phyloP scores from a whole-genome alignment of 2,329 filamentous ascomycete species.

The Colletotrichum tropicale region DNA sequence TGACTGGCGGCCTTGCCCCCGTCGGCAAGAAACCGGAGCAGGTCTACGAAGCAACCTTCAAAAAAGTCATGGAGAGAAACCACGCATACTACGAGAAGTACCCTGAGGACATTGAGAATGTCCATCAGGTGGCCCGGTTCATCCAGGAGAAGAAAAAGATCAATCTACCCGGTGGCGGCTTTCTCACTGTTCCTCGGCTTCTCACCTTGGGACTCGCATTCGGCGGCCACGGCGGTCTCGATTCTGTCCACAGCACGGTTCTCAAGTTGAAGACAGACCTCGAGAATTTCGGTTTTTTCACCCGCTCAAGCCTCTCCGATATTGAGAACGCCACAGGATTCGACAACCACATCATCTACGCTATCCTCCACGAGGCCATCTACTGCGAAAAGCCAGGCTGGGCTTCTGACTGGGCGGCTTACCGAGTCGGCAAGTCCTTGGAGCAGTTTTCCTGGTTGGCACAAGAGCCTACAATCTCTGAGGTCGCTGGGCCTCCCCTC shows the following conservation, averaged over 20 bases:
- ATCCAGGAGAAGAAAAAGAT: constrained; percentile 62
- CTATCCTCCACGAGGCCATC: constrained; percentile 84
- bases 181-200: constrained; percentile 75
- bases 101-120: constrained; percentile 74
- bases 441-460: constrained; percentile 57
- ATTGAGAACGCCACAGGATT: constrained; percentile 73
- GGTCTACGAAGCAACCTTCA: constrained; percentile 76
- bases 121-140: constrained; percentile 70
- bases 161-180: constrained; percentile 73
- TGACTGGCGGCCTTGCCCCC: constrained; percentile 84
- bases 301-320: constrained; percentile 69
- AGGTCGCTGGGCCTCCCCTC: constrained; percentile 53
- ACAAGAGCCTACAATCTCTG: constrained; percentile 28
- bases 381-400: constrained; percentile 74
- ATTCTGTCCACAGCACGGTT: constrained; percentile 75
- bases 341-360: constrained; percentile 82
- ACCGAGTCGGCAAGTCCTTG: constrained; percentile 60
- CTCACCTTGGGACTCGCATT: constrained; percentile 80
- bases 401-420: constrained; percentile 77
- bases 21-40: constrained; percentile 73
- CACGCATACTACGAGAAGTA: constrained; percentile 83
- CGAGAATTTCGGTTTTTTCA: constrained; percentile 76
- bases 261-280: constrained; percentile 75
- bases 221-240: constrained; percentile 79
- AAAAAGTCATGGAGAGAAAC: constrained; percentile 74